These are phyloP conservation scores for Spinacia oleracea DNA, from an alignment of 179 eudicot genomes.

Conservation along the genomic window DNA sequence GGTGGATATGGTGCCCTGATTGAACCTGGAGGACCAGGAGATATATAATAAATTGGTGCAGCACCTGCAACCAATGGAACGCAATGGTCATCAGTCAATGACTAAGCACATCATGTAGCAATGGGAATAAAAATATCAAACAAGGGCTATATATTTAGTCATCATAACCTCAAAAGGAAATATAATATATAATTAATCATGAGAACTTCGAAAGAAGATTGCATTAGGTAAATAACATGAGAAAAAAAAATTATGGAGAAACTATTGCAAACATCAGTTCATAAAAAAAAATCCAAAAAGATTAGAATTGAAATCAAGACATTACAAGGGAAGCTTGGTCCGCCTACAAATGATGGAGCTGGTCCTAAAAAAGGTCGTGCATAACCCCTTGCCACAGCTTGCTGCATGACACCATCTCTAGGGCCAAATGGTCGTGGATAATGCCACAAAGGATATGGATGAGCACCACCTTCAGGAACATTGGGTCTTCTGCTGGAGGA, in stretches of 20 bases:
- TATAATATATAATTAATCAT: not conserved
- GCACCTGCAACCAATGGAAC: conserved; percentile 48
- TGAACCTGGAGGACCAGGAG: conserved; percentile 68
- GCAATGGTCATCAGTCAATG: conserved; percentile 4
- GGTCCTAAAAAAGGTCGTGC: conserved; percentile 58
- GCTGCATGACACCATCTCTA: conserved; percentile 53
- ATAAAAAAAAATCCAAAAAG: not conserved
- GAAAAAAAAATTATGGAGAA: not conserved
- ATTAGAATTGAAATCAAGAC: conserved; percentile 11
- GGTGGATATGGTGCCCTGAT: conserved; percentile 57
- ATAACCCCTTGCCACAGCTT: conserved; percentile 56
- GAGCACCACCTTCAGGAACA: conserved; percentile 54
- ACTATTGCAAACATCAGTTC: not conserved
- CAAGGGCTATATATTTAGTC: not conserved
- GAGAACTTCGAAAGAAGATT: not conserved
- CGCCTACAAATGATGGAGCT: conserved; percentile 56
- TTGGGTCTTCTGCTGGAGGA: conserved; percentile 46
- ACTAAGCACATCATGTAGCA: conserved; percentile 8
- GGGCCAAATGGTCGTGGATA: conserved; percentile 52
- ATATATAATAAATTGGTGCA: conserved; percentile 52
- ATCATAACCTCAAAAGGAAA: not conserved
- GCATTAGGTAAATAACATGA: not conserved
- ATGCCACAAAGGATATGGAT: conserved; percentile 42
- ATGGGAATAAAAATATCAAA: not conserved
- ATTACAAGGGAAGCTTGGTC: conserved; percentile 70